phyloP scores from a whole-genome alignment of 352 stramenopile species.

The Phytopythium mirpurense region DNA sequence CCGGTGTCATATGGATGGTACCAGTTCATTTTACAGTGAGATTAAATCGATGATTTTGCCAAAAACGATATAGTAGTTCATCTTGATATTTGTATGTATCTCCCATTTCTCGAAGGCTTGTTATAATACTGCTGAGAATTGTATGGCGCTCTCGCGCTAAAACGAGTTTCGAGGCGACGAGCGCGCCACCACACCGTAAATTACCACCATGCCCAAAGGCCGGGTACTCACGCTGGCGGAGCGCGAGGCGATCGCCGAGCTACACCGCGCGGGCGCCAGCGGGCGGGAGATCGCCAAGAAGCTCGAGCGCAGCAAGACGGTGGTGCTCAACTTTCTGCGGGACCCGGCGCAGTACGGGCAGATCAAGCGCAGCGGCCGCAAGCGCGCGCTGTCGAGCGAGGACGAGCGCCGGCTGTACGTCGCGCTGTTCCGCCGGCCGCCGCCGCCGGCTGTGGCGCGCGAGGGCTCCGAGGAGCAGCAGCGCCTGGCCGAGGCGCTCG shows the following conservation, averaged over 20 bases:
- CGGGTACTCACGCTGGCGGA: slow-evolving; percentile 28
- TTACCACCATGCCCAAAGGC: slow-evolving; percentile 40
- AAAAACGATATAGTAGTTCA: too few relatives aligned
- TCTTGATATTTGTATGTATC: too few relatives aligned
- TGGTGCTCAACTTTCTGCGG: slow-evolving; percentile 54
- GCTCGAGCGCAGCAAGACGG: slow-evolving; percentile 46
- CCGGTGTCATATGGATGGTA: too few relatives aligned
- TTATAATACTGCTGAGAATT: too few relatives aligned
- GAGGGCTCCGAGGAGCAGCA: background rate
- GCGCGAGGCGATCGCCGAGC: slow-evolving; percentile 36
- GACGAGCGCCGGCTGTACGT: slow-evolving; percentile 37
- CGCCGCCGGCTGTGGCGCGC: background rate
- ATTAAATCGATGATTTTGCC: too few relatives aligned
- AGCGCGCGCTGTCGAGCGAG: slow-evolving; percentile 33
- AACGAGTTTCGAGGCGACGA: too few relatives aligned
- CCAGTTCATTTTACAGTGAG: too few relatives aligned
- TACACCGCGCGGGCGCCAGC: slow-evolving; percentile 34
- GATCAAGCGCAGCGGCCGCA: slow-evolving; percentile 48
- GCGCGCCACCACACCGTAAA: too few relatives aligned
- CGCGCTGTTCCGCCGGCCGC: slow-evolving; percentile 18
- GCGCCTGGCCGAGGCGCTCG: slow-evolving; percentile 1
- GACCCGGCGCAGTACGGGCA: slow-evolving; percentile 36
- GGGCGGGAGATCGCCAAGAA: slow-evolving; percentile 44
- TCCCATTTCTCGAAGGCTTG: too few relatives aligned
- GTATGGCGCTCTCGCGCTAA: too few relatives aligned